Evolutionary conservation across 2,329 filamentous ascomycete species (phyloP), one percentile per base, ranked within the genome.

Genomic region (Parastagonospora avenae): DNA sequence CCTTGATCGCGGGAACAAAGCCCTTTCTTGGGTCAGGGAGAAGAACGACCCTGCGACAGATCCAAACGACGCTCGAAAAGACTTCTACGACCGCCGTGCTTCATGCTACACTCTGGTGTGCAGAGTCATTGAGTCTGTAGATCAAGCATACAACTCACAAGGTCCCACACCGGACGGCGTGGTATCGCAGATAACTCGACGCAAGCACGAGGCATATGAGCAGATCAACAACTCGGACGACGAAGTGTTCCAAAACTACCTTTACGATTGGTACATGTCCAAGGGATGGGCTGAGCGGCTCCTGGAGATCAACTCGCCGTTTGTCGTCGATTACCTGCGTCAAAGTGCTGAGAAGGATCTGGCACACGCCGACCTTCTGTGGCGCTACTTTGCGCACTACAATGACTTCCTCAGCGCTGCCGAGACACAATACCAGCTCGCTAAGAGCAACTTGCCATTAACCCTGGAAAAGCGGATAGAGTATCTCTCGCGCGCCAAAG

Each of bases 261-360:
- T 99, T n/a, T 99, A 97, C 71, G 92, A 97, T 66, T 99, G 94
- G 93, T 99, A 99, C 74, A 86, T 97, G 60, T 77, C 83, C 46
- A 87, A 92, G 70, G 88, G 89, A 14, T 92, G 90, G 86, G 89
- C 85, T 8, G 91, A 97, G 57, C 88, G 92, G 11, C 83, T 99
- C 27, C 83, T 99, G 30, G 86, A 88, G 31, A 91, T 94, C 44
- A 85, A 92, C 50, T 96, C 92, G 4, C 85, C 88, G 0, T 92
- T 92, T 64, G 91, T 97, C 24, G 83, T 95, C 36, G 89, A 87
- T 2, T 99, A 96, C 71, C 83, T 99, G 2, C 82, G 90, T 66
- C 86, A 89, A 46, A 87, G 91, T 52, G 90, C 91, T 1, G 78
- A 79, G 4, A 85, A 86, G 6, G 86, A 92, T 54, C 80, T 90